Base-by-base conservation (phyloP, 2,329 filamentous ascomycete species). In the Cercospora janseana region DNA sequence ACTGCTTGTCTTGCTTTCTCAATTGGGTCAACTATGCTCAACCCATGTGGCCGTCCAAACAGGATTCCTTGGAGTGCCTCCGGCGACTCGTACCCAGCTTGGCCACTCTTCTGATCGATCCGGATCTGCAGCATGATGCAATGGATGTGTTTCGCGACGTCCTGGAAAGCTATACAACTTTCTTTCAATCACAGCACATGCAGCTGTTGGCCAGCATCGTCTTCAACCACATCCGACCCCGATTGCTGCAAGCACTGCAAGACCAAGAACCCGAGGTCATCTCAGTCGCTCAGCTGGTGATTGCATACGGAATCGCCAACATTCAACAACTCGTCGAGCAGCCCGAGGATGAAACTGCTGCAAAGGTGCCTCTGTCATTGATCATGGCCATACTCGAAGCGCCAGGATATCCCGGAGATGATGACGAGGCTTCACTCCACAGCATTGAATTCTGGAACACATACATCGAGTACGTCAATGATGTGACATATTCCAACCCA, bases 361-460 rank as follows among this genome's bases (percentile, higher is more conserved):
- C 77, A 47, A 71, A 72, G 23, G 73, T 86, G 42, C 68, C 88
- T 10, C 70, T 66, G 9, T 51, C 57, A 27, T 52, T 78, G 75
- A 26, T 72, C 88, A n/a, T 81, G 79, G 80, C 82, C 3, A 75
- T 93, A 4, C 73, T 91, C 18, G 77, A 77, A 15, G 79, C 82
- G 9, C 74, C 81, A 9, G 87, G 87, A 1, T 79, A 81, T 59
- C 80, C 86, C 1, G 82, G 84, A 1, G 79, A 79, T 3, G 87
- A 92, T 48, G 86, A 93, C 61, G 83, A 81, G 56, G 81, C 90
- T 8, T 90, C 88, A 48, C 79, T 87, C 0, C 80, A 82, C 1
- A 81, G 84, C 1, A 76, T 92, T 10, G 87, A 93, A 61, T 92
- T 93, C 65, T 93, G 88, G 88, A 85, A 81, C 13, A 83, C 81